Conservation (phyloP, 495 filamentous ascomycete genomes). For the Daldinia childiae region DNA sequence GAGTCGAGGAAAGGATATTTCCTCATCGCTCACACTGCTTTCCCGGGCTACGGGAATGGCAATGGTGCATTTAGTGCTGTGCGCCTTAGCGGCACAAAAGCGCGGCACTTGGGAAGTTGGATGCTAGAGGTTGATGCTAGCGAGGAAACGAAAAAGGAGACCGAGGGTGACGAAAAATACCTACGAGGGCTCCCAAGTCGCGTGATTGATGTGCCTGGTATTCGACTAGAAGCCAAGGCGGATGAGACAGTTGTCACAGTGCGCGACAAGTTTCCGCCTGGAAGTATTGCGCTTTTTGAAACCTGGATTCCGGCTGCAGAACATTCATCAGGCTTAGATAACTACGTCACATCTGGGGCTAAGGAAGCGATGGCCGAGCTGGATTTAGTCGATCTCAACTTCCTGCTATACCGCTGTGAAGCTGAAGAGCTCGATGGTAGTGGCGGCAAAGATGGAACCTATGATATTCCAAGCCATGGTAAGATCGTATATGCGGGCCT, state of each 20-base stretch:
- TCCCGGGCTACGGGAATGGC: constrained; percentile 83
- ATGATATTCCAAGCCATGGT: constrained; percentile 84
- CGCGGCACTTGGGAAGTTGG: constrained; percentile 87
- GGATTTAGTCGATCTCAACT: constrained; percentile 85
- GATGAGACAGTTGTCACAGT: constrained; percentile 82
- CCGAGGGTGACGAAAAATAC: constrained; percentile 71
- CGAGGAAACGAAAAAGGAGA: constrained; percentile 69
- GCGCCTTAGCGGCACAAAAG: constrained; percentile 75
- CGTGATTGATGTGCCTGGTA: constrained; percentile 75
- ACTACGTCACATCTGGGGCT: constrained; percentile 82
- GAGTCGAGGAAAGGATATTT: constrained; percentile 91
- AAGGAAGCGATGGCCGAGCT: constrained; percentile 79
- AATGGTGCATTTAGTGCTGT: constrained; percentile 80
- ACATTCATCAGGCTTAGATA: constrained; percentile 80
- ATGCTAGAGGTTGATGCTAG: constrained; percentile 80
- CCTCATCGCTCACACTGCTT: constrained; percentile 93
- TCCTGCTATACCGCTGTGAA: constrained; percentile 90
- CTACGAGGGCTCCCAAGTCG: constrained; percentile 84
- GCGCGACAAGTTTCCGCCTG: constrained; percentile 84
- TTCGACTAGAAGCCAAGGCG: constrained; percentile 71
- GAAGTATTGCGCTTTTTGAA: constrained; percentile 93
- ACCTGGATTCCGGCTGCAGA: constrained; percentile 91
- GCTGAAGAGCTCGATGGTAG: constrained; percentile 88
- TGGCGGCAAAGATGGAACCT: constrained; percentile 82
- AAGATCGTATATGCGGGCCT: constrained; percentile 93